These are phyloP conservation scores for Berkeleyomyces rouxiae DNA, from an alignment of 2,329 filamentous ascomycete genomes.

Conservation along the genomic window DNA sequence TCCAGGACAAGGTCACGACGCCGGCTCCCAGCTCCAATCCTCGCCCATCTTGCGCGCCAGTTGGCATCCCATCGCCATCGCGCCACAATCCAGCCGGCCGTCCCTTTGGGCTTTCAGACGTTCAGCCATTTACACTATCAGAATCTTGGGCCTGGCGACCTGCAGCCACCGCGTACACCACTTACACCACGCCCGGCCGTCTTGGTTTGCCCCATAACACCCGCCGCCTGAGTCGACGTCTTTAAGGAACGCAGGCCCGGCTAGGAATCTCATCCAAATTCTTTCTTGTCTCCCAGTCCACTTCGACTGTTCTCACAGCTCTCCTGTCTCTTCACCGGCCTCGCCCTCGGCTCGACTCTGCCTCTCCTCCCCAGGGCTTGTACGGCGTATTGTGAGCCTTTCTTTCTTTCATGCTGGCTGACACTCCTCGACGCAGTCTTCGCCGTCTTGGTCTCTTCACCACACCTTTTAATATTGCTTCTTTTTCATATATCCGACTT, in stretches of 20 bases:
- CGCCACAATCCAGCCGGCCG: constrained; percentile 12
- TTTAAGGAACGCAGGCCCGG: constrained; percentile 14
- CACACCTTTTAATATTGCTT: neutral
- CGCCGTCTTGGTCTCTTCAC: neutral
- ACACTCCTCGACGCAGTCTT: neutral
- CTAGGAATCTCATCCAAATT: constrained; percentile 13
- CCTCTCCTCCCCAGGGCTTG: neutral
- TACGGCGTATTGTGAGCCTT: neutral
- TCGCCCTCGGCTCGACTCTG: neutral
- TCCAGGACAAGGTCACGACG: constrained; percentile 6
- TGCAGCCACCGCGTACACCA: neutral
- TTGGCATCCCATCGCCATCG: constrained; percentile 12
- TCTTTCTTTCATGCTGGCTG: neutral
- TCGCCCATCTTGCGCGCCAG: constrained; percentile 3
- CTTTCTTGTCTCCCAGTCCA: constrained; percentile 8
- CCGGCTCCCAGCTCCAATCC: neutral
- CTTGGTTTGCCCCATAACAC: neutral
- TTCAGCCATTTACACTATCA: neutral
- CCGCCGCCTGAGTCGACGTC: constrained; percentile 7
- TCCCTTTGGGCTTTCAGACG: constrained; percentile 2
- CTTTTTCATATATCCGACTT: neutral
- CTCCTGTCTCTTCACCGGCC: neutral
- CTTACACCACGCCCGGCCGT: neutral
- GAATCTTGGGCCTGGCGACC: neutral
- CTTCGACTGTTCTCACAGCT: neutral